phyloP scores from a whole-genome alignment of 805 yeast genomes.

The Komagataella pastoris region DNA sequence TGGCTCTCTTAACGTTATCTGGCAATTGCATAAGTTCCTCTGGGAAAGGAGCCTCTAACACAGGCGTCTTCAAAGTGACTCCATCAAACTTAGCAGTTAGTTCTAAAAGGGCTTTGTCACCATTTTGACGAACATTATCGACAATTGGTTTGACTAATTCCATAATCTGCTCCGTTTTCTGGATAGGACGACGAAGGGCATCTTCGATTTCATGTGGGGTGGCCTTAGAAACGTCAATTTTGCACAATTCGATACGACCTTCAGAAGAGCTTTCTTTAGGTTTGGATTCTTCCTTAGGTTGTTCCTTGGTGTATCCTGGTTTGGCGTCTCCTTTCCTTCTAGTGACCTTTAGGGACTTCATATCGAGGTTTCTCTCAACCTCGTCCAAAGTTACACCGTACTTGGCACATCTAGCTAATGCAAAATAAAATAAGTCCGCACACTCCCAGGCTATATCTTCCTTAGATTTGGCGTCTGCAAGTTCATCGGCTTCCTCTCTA shows the following conservation, averaged over 20 bases:
- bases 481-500: slow-evolving; percentile 92
- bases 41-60: slow-evolving; percentile 81
- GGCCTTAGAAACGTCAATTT: slow-evolving; percentile 28
- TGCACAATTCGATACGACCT: slow-evolving; percentile 34
- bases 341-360: slow-evolving; percentile 75
- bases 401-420: slow-evolving; percentile 40
- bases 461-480: slow-evolving; percentile 64
- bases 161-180: slow-evolving; percentile 87
- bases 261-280: slow-evolving; percentile 15
- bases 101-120: slow-evolving; percentile 84
- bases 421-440: slow-evolving; percentile 69
- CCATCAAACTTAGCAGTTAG: slow-evolving; percentile 86
- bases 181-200: slow-evolving; percentile 88
- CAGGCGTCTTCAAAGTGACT: slow-evolving; percentile 58
- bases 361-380: slow-evolving; percentile 71
- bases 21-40: slow-evolving; percentile 57
- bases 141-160: slow-evolving; percentile 84
- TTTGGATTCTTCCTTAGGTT: slow-evolving; percentile 5
- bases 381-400: slow-evolving; percentile 71
- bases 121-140: slow-evolving; percentile 57
- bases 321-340: slow-evolving; percentile 96
- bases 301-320: slow-evolving; percentile 43
- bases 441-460: slow-evolving; percentile 89
- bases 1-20: slow-evolving; percentile 73
- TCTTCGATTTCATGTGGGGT: slow-evolving; percentile 32